Evolutionary conservation across 2,329 filamentous ascomycete genomes (phyloP).

Genomic region (Rutstroemia sp.): DNA sequence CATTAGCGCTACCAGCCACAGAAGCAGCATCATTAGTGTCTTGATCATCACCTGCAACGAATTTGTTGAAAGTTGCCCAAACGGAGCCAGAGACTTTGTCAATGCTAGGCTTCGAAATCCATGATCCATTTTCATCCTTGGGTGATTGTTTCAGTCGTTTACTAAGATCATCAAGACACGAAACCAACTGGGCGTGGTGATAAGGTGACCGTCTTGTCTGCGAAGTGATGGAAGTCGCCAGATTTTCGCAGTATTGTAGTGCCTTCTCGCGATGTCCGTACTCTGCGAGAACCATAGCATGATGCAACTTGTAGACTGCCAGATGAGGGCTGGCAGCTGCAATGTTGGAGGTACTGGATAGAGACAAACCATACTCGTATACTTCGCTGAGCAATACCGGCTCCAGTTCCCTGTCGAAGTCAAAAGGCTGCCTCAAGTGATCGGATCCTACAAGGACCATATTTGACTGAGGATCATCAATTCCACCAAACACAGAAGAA

Average conservation of each 20-base stretch:
- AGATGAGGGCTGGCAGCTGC: constrained; percentile 67
- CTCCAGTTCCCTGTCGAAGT: constrained; percentile 74
- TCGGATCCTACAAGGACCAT: constrained; percentile 84
- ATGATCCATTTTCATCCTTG: constrained; percentile 72
- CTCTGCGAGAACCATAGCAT: constrained; percentile 78
- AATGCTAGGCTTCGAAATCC: constrained; percentile 93
- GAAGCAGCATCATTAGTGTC: constrained; percentile 54
- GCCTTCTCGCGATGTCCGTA: constrained; percentile 77
- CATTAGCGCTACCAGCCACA: constrained; percentile 47
- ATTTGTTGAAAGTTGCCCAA: constrained; percentile 91
- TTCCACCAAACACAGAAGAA: constrained; percentile 66
- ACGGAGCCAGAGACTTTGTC: constrained; percentile 89
- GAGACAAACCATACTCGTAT: constrained; percentile 81
- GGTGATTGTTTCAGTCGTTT: constrained; percentile 80
- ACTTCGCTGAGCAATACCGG: constrained; percentile 91
- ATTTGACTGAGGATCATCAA: constrained; percentile 71
- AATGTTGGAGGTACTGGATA: constrained; percentile 51
- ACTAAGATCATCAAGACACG: constrained; percentile 73
- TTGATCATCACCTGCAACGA: constrained; percentile 84
- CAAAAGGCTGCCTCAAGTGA: constrained; percentile 61
- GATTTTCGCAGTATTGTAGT: constrained; percentile 83
- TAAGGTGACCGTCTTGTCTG: constrained; percentile 83
- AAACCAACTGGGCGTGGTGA: constrained; percentile 68
- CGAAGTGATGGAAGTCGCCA: constrained; percentile 66
- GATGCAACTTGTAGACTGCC: constrained; percentile 83